Conservation (phyloP, 2,329 filamentous ascomycete genomes). For the Microdochium bolleyi region DNA sequence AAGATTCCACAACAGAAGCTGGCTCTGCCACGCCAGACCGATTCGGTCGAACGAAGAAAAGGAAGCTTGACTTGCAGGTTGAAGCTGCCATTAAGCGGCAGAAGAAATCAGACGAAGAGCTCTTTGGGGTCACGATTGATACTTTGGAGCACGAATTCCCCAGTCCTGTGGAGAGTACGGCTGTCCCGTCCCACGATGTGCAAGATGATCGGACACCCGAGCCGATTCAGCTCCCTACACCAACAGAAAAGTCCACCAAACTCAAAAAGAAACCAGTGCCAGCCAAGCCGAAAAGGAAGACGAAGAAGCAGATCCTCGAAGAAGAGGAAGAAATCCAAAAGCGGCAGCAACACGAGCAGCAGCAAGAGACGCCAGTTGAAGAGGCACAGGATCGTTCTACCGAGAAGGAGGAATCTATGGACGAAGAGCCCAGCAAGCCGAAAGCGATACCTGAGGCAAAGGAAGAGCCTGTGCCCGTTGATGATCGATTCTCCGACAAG, state of each 20-base stretch:
- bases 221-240: slow-evolving; percentile 36
- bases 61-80: slow-evolving; percentile 64
- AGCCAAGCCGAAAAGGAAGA: slow-evolving; percentile 48
- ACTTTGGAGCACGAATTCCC: slow-evolving; percentile 42
- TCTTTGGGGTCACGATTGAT: slow-evolving; percentile 58
- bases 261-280: slow-evolving; percentile 44
- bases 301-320: slow-evolving; percentile 35
- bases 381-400: slow-evolving; percentile 27
- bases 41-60: slow-evolving; percentile 51
- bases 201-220: slow-evolving; percentile 36
- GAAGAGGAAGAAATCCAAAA: slow-evolving; percentile 51
- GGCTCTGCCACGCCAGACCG: slow-evolving; percentile 59
- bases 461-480: slow-evolving; percentile 24
- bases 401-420: slow-evolving; percentile 23
- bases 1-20: slow-evolving; percentile 64
- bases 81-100: slow-evolving; percentile 68
- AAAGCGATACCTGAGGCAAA: slow-evolving; percentile 12
- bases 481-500: slow-evolving; percentile 40
- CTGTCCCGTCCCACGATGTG: slow-evolving; percentile 36
- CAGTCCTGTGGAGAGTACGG: slow-evolving; percentile 39
- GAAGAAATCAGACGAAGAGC: slow-evolving; percentile 72
- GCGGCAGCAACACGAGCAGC: slow-evolving; percentile 58
- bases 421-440: slow-evolving; percentile 14
- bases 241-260: slow-evolving; percentile 33
- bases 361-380: slow-evolving; percentile 39